Evolutionary conservation across 352 stramenopile genomes (phyloP).

Genomic region (Pilasporangium apinafurcum): DNA sequence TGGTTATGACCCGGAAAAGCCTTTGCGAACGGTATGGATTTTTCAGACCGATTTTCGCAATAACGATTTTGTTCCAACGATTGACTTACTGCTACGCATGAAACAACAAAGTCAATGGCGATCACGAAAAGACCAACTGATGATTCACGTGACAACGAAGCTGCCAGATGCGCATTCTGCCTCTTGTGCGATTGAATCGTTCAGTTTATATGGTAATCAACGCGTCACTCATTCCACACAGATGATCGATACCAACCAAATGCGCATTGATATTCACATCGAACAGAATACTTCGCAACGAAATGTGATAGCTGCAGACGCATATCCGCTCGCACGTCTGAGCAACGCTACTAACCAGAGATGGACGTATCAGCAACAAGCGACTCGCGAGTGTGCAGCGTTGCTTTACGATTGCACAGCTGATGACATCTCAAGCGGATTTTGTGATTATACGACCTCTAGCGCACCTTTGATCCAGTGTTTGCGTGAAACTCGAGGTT

Average conservation of each 20-base stretch:
- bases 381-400: background rate
- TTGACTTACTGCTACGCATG: constrained; percentile 23
- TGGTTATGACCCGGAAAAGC: background rate
- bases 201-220: constrained; percentile 23
- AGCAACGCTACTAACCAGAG: background rate
- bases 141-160: constrained; percentile 12
- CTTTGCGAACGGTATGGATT: constrained; percentile 13
- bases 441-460: constrained; percentile 4
- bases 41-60: constrained; percentile 6
- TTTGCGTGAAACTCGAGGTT: background rate
- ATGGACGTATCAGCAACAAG: constrained; percentile 3
- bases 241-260: background rate
- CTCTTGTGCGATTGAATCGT: constrained; percentile 18
- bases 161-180: no score
- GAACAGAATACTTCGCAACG: background rate
- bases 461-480: background rate
- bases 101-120: constrained; percentile 23
- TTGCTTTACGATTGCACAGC: constrained; percentile 8
- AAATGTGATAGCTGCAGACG: constrained; percentile 10
- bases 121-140: constrained; percentile 15
- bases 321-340: constrained; percentile 14
- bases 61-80: background rate
- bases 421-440: constrained; percentile 1
- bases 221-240: constrained; percentile 5
- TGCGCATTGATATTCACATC: constrained; percentile 14